Conservation (phyloP, 352 stramenopile genomes). For the Globisporangium acanthophoron region DNA sequence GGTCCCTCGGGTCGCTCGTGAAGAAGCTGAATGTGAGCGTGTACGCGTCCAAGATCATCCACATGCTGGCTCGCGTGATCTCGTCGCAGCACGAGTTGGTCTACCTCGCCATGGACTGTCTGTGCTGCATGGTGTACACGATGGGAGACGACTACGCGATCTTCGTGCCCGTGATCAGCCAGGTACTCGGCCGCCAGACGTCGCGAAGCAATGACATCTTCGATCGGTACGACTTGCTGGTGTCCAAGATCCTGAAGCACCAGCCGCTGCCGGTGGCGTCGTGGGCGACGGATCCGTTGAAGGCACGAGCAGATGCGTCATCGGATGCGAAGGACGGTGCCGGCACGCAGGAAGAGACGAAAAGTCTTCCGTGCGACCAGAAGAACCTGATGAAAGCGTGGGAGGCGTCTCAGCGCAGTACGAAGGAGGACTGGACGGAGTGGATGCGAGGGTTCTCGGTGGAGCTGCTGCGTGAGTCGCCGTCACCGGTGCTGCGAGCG, state of each 20-base stretch:
- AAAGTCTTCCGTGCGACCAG: constrained; percentile 76
- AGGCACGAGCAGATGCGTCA: constrained; percentile 29
- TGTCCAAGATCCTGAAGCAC: constrained; percentile 87
- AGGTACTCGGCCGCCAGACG: constrained; percentile 68
- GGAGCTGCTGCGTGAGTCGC: constrained; percentile 96
- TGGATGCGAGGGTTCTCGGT: constrained; percentile 98
- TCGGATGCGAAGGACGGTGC: constrained; percentile 30
- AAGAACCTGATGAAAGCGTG: constrained; percentile 83
- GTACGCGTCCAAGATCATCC: constrained; percentile 88
- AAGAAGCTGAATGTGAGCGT: constrained; percentile 88
- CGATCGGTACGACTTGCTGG: constrained; percentile 81
- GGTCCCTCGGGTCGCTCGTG: constrained; percentile 78
- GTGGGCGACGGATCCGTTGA: constrained; percentile 72
- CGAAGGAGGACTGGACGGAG: constrained; percentile 96
- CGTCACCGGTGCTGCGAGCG: constrained; percentile 92
- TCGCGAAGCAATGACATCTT: constrained; percentile 80
- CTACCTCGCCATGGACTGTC: constrained; percentile 84
- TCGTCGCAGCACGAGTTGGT: constrained; percentile 77
- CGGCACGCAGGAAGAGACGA: constrained; percentile 52
- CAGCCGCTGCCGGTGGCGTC: constrained; percentile 77
- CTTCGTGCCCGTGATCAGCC: constrained; percentile 83
- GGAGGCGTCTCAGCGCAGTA: constrained; percentile 79
- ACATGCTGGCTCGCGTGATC: constrained; percentile 84
- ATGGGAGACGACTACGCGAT: constrained; percentile 88
- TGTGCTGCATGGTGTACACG: constrained; percentile 87